Evolutionary conservation across 1,139 yeast species (phyloP).

Genomic region (Suhomyces kunorum): DNA sequence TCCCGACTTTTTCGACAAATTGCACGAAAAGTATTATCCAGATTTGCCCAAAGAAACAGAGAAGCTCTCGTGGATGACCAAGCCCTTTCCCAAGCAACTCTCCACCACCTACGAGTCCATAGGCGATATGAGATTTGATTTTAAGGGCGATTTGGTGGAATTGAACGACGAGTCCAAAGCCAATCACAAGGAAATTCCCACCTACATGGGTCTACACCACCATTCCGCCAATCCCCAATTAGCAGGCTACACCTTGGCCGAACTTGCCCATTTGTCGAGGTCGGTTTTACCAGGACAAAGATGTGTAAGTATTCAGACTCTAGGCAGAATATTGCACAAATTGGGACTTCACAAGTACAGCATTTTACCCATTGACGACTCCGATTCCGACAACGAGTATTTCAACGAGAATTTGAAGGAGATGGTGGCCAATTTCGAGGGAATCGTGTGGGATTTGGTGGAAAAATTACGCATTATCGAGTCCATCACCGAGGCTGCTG

Average conservation of each 20-base stretch:
- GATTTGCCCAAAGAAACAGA: conserved; percentile 81
- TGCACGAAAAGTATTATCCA: conserved; percentile 87
- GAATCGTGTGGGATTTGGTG: conserved; percentile 74
- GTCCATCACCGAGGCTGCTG: conserved; percentile 70
- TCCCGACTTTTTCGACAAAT: conserved; percentile 73
- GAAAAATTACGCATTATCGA: conserved; percentile 69
- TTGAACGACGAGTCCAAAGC: conserved; percentile 42
- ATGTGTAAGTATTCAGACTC: conserved; percentile 78
- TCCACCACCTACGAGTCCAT: conserved; percentile 59
- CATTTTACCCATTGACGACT: conserved; percentile 44
- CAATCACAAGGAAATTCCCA: conserved; percentile 44
- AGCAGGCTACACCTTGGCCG: conserved; percentile 90
- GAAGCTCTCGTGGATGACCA: conserved; percentile 87
- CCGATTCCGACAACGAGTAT: conserved; percentile 37
- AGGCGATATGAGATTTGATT: conserved; percentile 80
- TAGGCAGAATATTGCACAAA: conserved; percentile 85
- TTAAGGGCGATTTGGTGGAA: conserved; percentile 72
- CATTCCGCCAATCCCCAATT: conserved; percentile 86
- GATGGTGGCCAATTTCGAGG: conserved; percentile 53
- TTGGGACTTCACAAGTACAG: conserved; percentile 65
- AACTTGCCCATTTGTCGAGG: conserved; percentile 75
- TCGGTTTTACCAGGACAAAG: conserved; percentile 85
- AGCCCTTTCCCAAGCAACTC: conserved; percentile 53
- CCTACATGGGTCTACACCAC: conserved; percentile 80
- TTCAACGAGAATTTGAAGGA: conserved; percentile 39